phyloP scores from a whole-genome alignment of 768 basidiomycete genomes.

The Krasilnikovozyma curviuscula region DNA sequence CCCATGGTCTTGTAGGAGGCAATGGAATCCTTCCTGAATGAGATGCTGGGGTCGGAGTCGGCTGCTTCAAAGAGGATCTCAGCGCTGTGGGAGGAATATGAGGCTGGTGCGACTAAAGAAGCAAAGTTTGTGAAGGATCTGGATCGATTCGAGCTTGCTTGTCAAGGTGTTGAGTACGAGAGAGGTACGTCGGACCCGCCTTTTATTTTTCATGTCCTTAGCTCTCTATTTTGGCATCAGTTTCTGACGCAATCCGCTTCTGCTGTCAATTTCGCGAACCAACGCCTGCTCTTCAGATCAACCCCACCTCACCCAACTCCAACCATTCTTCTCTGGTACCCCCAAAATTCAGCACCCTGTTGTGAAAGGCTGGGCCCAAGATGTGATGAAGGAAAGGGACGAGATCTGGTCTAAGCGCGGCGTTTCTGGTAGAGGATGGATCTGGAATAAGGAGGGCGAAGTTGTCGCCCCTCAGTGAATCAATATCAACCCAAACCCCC shows the following conservation, averaged over 20 bases:
- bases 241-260: not conserved
- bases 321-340: constrained; percentile 2
- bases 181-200: constrained; percentile 15
- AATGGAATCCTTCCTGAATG: constrained; percentile 72
- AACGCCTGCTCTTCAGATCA: constrained; percentile 22
- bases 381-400: constrained; percentile 22
- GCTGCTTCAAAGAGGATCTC: constrained; percentile 45
- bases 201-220: not conserved
- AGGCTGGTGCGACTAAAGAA: constrained; percentile 49
- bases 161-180: constrained; percentile 27
- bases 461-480: no score
- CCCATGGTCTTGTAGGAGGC: constrained; percentile 39
- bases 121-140: constrained; percentile 66
- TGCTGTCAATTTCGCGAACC: constrained; percentile 22
- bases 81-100: constrained; percentile 74
- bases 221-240: no score
- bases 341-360: constrained; percentile 25
- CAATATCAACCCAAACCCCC: no score
- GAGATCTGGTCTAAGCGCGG: constrained; percentile 22
- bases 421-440: no score
- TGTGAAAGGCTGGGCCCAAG: constrained; percentile 23
- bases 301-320: constrained; percentile 16
- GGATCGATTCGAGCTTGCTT: constrained; percentile 25
- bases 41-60: constrained; percentile 63
- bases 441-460: no score